Evolutionary conservation across 2,329 filamentous ascomycete genomes (phyloP).

Genomic region (Dactylellina parvicollis): DNA sequence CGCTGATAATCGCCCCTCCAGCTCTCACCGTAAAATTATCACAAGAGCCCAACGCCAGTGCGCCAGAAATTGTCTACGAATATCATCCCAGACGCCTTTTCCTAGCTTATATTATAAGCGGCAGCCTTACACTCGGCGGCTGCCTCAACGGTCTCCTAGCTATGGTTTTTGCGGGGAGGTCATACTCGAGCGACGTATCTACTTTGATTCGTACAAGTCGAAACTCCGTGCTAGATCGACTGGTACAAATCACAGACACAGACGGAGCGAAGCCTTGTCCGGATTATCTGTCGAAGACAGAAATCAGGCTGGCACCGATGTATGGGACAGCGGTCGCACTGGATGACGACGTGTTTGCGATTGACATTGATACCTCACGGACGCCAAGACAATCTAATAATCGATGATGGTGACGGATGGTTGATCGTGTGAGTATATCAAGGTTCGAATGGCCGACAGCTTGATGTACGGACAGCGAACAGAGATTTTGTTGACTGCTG

Average conservation of each 20-base stretch:
- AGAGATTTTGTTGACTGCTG: conserved; percentile 14
- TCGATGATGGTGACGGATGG: background rate
- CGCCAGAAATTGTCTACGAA: conserved; percentile 15
- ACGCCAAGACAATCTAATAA: background rate
- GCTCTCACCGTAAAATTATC: conserved; percentile 8
- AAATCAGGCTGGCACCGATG: conserved; percentile 17
- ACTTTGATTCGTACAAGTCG: conserved; percentile 34
- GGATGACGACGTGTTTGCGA: conserved; percentile 23
- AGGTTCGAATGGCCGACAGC: too few species aligned
- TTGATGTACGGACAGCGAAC: background rate
- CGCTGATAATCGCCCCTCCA: conserved; percentile 1
- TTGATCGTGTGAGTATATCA: background rate
- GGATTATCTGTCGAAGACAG: conserved; percentile 7
- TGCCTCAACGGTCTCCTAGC: conserved; percentile 18
- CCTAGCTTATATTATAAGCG: conserved; percentile 27
- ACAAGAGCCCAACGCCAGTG: background rate
- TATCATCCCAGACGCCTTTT: conserved; percentile 20
- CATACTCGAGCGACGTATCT: conserved; percentile 35
- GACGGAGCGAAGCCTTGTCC: conserved; percentile 20
- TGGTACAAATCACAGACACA: conserved; percentile 7
- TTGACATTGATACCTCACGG: conserved; percentile 5
- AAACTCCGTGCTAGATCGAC: conserved; percentile 6
- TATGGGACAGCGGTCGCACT: conserved; percentile 28
- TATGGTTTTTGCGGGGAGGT: conserved; percentile 4
- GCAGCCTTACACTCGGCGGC: conserved; percentile 14